phyloP scores from a whole-genome alignment of 768 basidiomycete genomes.

The Mycena belliarum region DNA sequence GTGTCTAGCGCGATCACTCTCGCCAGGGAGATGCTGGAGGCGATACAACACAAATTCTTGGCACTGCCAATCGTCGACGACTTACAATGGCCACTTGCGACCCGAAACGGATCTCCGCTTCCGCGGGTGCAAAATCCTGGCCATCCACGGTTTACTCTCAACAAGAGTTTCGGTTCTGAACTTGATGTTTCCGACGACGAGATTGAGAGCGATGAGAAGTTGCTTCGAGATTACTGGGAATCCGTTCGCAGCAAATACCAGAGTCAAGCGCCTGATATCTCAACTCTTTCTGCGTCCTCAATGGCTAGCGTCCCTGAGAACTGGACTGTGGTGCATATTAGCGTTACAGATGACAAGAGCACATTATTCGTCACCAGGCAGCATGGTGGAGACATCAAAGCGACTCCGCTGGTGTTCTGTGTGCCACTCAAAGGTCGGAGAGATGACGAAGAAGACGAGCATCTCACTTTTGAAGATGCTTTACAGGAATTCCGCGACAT shows the following conservation, averaged over 20 bases:
- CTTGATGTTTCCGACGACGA: conserved; percentile 39
- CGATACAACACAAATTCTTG: conserved; percentile 70
- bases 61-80: conserved; percentile 53
- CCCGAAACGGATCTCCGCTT: conserved; percentile 43
- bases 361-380: conserved; percentile 85
- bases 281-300: conserved; percentile 43
- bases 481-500: conserved; percentile 76
- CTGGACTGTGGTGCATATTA: conserved; percentile 87
- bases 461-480: conserved; percentile 76
- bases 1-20: conserved; percentile 75
- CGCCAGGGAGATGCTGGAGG: conserved; percentile 83
- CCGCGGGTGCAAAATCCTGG: conserved; percentile 28
- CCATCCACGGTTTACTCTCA: conserved; percentile 10
- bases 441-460: conserved; percentile 69
- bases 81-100: conserved; percentile 69
- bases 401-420: conserved; percentile 77
- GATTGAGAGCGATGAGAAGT: conserved; percentile 32
- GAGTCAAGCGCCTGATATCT: conserved; percentile 40
- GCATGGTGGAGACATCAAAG: conserved; percentile 44
- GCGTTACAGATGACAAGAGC: conserved; percentile 78
- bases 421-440: conserved; percentile 84
- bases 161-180: conserved; percentile 18
- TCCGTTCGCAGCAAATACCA: conserved; percentile 57
- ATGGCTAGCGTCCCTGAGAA: conserved; percentile 58
- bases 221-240: conserved; percentile 65